Conservation (phyloP, 768 basidiomycete species). For the Boletus pseudopeckii region DNA sequence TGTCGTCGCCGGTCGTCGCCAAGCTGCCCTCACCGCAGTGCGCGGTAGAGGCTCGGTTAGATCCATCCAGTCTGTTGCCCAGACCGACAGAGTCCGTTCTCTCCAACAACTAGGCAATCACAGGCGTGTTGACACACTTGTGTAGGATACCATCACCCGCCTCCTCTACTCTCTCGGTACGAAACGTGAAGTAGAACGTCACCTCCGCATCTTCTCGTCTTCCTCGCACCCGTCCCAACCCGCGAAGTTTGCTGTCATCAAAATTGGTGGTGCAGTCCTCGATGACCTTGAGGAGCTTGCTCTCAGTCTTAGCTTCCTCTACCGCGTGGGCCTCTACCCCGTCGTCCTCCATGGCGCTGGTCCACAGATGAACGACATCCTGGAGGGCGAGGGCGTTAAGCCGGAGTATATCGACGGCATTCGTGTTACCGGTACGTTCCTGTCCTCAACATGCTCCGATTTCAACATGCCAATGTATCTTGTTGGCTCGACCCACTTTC, state of each 20-base stretch:
- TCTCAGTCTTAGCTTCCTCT: constrained; percentile 92
- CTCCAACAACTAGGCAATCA: not conserved
- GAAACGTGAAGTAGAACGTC: constrained; percentile 96
- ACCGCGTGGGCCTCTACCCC: constrained; percentile 96
- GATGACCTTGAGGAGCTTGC: constrained; percentile 92
- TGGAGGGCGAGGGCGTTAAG: constrained; percentile 88
- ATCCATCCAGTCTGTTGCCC: constrained; percentile 58
- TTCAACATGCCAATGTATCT: not conserved
- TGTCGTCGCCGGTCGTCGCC: constrained; percentile 42
- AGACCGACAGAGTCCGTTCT: constrained; percentile 66
- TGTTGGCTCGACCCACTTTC: not conserved
- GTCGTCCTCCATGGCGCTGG: constrained; percentile 96
- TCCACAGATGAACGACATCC: constrained; percentile 90
- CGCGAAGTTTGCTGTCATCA: constrained; percentile 96
- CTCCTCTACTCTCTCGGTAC: constrained; percentile 95
- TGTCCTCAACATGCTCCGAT: not conserved
- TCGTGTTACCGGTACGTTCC: constrained; percentile 79
- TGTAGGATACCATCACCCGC: constrained; percentile 93
- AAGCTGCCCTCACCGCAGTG: constrained; percentile 40
- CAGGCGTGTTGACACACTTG: not conserved
- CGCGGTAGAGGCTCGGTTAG: constrained; percentile 39
- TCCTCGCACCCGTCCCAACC: constrained; percentile 85
- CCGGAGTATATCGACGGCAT: constrained; percentile 99
- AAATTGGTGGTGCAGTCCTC: constrained; percentile 95
- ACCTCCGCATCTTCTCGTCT: constrained; percentile 97